These are phyloP conservation scores for Phoenix roebelenii DNA, from an alignment of 176 grass and related monocot species.

Conservation along the genomic window DNA sequence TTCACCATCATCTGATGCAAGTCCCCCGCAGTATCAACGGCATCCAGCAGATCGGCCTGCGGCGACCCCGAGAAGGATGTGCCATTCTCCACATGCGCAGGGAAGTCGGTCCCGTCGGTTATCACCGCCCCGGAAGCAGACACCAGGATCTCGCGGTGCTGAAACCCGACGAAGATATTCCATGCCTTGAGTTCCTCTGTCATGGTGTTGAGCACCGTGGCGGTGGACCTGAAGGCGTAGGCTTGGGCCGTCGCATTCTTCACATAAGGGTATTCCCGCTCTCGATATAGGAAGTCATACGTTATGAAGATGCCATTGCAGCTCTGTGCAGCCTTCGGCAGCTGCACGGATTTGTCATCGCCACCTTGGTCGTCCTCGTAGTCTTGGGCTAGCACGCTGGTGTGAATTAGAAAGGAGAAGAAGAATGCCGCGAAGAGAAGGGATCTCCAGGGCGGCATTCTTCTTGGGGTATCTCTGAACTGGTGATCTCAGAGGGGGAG, in stretches of 20 bases:
- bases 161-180: slow-evolving; percentile 86
- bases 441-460: too few species aligned
- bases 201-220: slow-evolving; percentile 71
- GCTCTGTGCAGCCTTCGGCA: slow-evolving; percentile 25
- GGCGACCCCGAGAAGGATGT: slow-evolving; percentile 55
- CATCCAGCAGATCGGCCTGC: slow-evolving; percentile 56
- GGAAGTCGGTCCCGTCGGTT: slow-evolving; percentile 52
- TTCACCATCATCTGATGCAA: slow-evolving; percentile 47
- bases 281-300: slow-evolving; percentile 72
- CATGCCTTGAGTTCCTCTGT: slow-evolving; percentile 57
- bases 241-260: slow-evolving; percentile 93
- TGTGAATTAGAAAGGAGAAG: slow-evolving; percentile 7
- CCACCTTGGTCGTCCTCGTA: slow-evolving; percentile 12
- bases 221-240: slow-evolving; percentile 69
- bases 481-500: too few species aligned
- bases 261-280: slow-evolving; percentile 63
- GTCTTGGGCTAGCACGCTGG: slow-evolving; percentile 35
- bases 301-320: slow-evolving; percentile 85
- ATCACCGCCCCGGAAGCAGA: slow-evolving; percentile 52
- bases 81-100: slow-evolving; percentile 56
- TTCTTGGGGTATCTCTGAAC: too few species aligned
- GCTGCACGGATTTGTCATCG: background rate
- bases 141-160: slow-evolving; percentile 79
- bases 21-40: slow-evolving; percentile 84
- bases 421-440: slow-evolving; percentile 8